Evolutionary conservation across 2,329 filamentous ascomycete species (phyloP), one percentile per base, ranked within the genome.

Genomic region (Colletotrichum sp.): DNA sequence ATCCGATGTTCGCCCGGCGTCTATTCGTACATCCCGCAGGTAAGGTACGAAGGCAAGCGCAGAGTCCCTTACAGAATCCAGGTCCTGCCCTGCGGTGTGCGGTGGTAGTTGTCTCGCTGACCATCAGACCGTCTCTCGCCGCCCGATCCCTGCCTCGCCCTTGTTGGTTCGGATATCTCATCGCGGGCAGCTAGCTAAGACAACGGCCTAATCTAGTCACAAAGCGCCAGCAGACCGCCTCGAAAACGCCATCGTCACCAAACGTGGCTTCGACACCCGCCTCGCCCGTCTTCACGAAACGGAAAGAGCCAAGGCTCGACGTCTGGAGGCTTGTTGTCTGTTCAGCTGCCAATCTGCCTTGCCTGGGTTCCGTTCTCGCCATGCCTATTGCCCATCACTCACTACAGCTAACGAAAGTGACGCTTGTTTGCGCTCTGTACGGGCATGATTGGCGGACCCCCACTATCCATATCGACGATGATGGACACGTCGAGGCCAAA

Each of bases 151-250:
- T 63, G 30, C 26, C 16, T 55, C 30, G 10, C 9, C 24, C 24
- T 26, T 39, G 60, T 61, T 66, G 52, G 61, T 48, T 65, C 43
- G 48, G 16, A 67, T 26, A 61, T 61, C 48, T 43, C 10, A 66
- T 48, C 36, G 30, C 63, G 16, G 34, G 16, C 28, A 63, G 36
- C 21, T 32, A 63, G 59, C 73, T 64, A 68, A 68, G 43, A 30
- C 39, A 14, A 36, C n/a, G 39, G 55, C 24, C 69, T 72, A 55
- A 30, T 9, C 55, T 73, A 68, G 43, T 24, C 63, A 36, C 43
- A 64, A 36, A 21, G 64, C 63, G 57, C 69, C 69, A 72, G n/a
- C 36, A 73, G 55, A 75, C 73, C 73, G 64, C 73, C 73, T 65
- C 70, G 26, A 64, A 61, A 43, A 73, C 39, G 64, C 34, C 64